Evolutionary conservation across 441 rosid genomes (phyloP).

Genomic region (Adansonia grandidieri): DNA sequence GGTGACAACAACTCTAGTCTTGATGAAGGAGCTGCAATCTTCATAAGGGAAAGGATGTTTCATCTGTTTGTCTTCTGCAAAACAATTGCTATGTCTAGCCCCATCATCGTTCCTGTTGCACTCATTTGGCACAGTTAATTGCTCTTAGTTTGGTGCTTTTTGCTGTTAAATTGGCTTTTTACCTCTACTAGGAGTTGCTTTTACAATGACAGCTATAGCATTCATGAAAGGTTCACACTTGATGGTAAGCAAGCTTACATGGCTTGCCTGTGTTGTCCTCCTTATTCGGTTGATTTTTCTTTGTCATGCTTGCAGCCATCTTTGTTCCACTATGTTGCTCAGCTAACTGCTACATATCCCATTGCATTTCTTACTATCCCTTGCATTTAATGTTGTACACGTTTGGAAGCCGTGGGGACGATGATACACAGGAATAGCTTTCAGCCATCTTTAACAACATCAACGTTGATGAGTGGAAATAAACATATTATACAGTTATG

Average conservation of each 20-base stretch:
- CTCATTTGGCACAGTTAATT: constrained; percentile 35
- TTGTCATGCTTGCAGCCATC: constrained; percentile 8
- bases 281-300: constrained; percentile 15
- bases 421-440: neutral
- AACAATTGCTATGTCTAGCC: constrained; percentile 23
- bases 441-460: neutral
- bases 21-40: constrained; percentile 25
- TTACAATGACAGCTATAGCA: constrained; percentile 21
- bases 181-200: constrained; percentile 19
- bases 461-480: neutral
- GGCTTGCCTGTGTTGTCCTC: constrained; percentile 20
- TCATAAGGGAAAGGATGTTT: neutral
- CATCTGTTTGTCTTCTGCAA: constrained; percentile 26
- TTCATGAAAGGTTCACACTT: constrained; percentile 29
- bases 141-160: constrained; percentile 2
- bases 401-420: neutral
- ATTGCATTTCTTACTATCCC: neutral
- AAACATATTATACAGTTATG: neutral
- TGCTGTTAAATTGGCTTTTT: constrained; percentile 19
- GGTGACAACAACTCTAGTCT: constrained; percentile 27
- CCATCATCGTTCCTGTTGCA: constrained; percentile 14
- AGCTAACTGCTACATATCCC: neutral
- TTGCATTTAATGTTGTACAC: neutral
- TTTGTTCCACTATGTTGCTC: neutral
- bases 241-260: constrained; percentile 14